phyloP scores from a whole-genome alignment of 208 protist genomes.

The Crithidia brevicula region DNA sequence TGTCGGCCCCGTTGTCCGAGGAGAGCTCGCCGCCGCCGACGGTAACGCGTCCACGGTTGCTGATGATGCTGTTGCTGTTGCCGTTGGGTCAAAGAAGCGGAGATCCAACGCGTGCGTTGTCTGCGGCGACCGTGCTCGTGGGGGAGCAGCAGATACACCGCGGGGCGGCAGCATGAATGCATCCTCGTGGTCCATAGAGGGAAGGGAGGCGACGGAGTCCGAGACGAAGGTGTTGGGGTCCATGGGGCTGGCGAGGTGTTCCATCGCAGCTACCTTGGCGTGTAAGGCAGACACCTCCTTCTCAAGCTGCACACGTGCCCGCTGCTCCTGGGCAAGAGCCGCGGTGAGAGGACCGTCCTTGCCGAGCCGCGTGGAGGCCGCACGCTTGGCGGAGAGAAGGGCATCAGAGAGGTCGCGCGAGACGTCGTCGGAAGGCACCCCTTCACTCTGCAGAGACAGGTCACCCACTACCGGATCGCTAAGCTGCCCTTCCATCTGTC shows the following conservation, averaged over 20 bases:
- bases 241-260: background rate
- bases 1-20: too few species aligned
- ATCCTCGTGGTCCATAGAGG: background rate
- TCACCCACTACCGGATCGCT: constrained; percentile 6
- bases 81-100: constrained; percentile 38
- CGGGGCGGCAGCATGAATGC: background rate
- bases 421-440: constrained; percentile 8
- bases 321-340: background rate
- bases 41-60: background rate
- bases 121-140: constrained; percentile 33
- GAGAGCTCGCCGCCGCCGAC: background rate
- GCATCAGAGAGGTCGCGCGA: constrained; percentile 24
- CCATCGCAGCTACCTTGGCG: constrained; percentile 14
- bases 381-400: constrained; percentile 21
- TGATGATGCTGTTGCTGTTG: too few species aligned
- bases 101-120: constrained; percentile 29
- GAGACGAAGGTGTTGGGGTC: background rate
- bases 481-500: background rate
- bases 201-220: background rate
- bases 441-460: constrained; percentile 17
- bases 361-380: background rate
- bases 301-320: constrained; percentile 11
- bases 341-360: background rate
- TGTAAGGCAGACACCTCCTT: constrained; percentile 16
- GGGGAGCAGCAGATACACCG: background rate